Evolutionary conservation across 495 filamentous ascomycete genomes (phyloP), one percentile per base, ranked within the genome.

Genomic region (Thozetella sp.): DNA sequence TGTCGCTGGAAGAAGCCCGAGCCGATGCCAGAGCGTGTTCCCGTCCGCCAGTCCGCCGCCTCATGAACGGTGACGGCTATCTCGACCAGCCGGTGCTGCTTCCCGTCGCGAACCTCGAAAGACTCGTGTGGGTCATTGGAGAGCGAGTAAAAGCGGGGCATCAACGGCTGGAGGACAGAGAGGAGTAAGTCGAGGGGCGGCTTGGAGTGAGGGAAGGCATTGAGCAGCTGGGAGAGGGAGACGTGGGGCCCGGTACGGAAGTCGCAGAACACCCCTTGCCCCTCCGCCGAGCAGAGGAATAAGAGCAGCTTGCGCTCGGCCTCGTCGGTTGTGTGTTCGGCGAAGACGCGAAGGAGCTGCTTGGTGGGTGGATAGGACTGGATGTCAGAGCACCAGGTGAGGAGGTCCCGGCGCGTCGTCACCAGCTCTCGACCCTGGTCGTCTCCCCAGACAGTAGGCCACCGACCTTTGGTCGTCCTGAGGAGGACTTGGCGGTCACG

Each of bases 401-500:
- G 79, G 19, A 99, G 79, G 71, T 97, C 95, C 11, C 95, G 82
- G 15, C 95, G 86, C 1, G 94, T 97, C 1, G 94, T 97, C 52
- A 91, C 81, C 22, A 99, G 73, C 63, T 93, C 87, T 43, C 96
- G 83, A 1, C 94, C 72, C 66, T 91, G 67, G 25, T 97, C 93
- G n/a, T 95, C 90, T 22, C 93, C 94, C 95, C 96, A 99, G 50
- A 99, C 95, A 11, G 95, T 98, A 1, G 95, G 95, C 95, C 95
- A 99, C 10, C 95, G 81, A 17, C 96, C 96, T 30, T 80, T 83
- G 22, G 80, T 84, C 2, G 95, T 99, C 64, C 86, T 84, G 40
- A 98, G 75, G 15, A 87, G 75, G 22, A 97, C 81, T 17, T 88
- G 88, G 74, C 90, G 93, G 67, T 96, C 91, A 43, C 94, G 87